Conservation (phyloP, 1,139 yeast genomes). For the Taphrina sp. region DNA sequence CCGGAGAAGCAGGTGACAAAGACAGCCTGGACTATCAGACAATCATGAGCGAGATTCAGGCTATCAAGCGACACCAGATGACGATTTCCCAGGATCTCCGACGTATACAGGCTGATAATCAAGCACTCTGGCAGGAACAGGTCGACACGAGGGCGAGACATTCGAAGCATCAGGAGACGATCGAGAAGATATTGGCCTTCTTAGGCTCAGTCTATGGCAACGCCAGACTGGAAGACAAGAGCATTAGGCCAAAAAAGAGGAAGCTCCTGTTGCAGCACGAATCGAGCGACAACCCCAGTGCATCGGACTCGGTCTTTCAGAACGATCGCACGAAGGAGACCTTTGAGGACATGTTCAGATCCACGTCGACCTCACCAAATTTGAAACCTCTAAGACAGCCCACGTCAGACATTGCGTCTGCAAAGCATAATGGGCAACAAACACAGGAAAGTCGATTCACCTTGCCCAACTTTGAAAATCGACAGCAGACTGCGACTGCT, state of each 20-base stretch:
- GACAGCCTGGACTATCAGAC: slow-evolving; percentile 32
- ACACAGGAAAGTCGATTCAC: slow-evolving; percentile 14
- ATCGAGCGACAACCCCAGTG: slow-evolving; percentile 11
- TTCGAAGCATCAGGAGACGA: slow-evolving; percentile 77
- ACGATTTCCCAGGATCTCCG: slow-evolving; percentile 79
- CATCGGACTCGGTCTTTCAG: slow-evolving; percentile 1
- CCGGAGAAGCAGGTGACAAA: slow-evolving; percentile 48
- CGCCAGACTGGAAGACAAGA: slow-evolving; percentile 14
- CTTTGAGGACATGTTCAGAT: slow-evolving; percentile 30
- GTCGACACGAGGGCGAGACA: slow-evolving; percentile 79
- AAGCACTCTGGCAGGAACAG: slow-evolving; percentile 86
- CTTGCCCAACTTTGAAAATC: slow-evolving; percentile 16
- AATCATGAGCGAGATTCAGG: slow-evolving; percentile 69
- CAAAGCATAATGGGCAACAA: background rate
- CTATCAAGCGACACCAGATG: slow-evolving; percentile 71
- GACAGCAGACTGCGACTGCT: slow-evolving; percentile 15
- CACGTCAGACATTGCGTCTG: background rate
- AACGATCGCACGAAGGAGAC: slow-evolving; percentile 27
- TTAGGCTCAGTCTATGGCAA: slow-evolving; percentile 47
- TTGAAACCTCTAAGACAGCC: slow-evolving; percentile 14
- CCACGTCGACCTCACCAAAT: slow-evolving; percentile 22
- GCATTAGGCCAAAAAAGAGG: slow-evolving; percentile 26
- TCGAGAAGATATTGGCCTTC: slow-evolving; percentile 82
- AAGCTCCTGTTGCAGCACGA: slow-evolving; percentile 23
- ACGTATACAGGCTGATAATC: slow-evolving; percentile 82